Evolutionary conservation across 1,284 basidiomycete species (phyloP).

Genomic region (Tranzscheliella williamsii): DNA sequence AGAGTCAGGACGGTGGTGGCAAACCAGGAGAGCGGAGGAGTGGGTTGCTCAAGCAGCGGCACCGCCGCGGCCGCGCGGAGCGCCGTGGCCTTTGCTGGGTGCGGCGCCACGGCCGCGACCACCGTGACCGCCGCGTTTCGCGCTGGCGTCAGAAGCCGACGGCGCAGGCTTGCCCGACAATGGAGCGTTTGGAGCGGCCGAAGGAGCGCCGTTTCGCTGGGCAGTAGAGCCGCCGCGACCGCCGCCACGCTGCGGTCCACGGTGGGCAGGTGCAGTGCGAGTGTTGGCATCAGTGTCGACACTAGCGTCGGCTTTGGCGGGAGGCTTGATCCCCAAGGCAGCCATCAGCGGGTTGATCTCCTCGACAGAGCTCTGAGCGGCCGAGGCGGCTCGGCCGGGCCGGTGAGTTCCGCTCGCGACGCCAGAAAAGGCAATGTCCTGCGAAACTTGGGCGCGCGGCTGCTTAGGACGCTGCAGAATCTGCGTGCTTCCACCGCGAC

Average conservation of each 20-base stretch:
- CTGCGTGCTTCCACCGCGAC: slow-evolving; percentile 14
- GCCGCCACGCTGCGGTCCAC: background rate
- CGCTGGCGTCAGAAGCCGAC: too few species aligned
- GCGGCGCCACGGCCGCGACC: too few species aligned
- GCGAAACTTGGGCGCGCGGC: slow-evolving; percentile 23
- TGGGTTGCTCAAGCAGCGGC: too few species aligned
- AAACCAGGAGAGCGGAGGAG: too few species aligned
- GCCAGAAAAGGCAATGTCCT: slow-evolving; percentile 38
- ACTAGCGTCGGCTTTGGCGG: background rate
- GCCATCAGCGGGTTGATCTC: slow-evolving; percentile 41
- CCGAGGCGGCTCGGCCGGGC: slow-evolving; percentile 17
- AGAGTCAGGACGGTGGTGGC: too few species aligned
- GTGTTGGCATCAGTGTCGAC: slow-evolving; percentile 3
- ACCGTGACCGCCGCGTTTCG: too few species aligned
- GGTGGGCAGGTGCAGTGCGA: background rate
- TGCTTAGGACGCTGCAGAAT: slow-evolving; percentile 31
- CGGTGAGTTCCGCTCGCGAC: slow-evolving; percentile 36
- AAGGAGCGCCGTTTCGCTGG: too few species aligned
- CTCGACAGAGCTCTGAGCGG: slow-evolving; percentile 8
- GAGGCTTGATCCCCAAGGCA: slow-evolving; percentile 32
- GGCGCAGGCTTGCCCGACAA: too few species aligned
- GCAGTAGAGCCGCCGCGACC: background rate
- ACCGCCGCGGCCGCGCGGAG: too few species aligned
- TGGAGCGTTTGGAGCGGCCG: too few species aligned
- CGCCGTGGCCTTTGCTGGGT: too few species aligned